Evolutionary conservation across 441 rosid genomes (phyloP), one percentile per base, ranked within the genome.

Genomic region (Manihot esculenta): DNA sequence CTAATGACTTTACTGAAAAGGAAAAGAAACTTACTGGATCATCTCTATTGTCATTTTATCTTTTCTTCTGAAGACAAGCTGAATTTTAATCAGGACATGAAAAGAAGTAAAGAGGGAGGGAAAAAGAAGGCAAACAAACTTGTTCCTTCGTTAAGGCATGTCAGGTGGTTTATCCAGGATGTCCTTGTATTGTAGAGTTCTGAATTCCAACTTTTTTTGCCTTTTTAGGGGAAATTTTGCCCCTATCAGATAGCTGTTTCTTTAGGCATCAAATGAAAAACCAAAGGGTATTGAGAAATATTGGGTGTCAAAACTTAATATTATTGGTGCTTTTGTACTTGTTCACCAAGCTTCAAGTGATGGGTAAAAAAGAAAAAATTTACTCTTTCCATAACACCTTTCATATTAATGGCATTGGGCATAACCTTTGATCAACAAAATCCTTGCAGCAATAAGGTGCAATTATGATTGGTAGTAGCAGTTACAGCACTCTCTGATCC

Each of bases 1-100:
- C 73, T 62, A 58, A 78, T 76, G 72, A 78, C 76, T 82, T 80
- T 59, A 47, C 82, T 80, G 80, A 35, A 66, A 76, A 82, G 69
- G 72, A 63, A 72, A 72, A 76, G 73, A 24, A 62, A 49, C 35
- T 14, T 50, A 33, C n/a, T 64, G 70, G 68, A 56, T 70, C 33
- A 30, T 70, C 69, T 50, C 62, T 58, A 33, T 72, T 44, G 27
- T 56, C 42, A 26, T 44, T 23, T 42, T 60, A 38, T 56, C 63
- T 47, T 56, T 27, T 26, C 56, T 55, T 62, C 45, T 62, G 3
- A 49, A 10, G 15, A 23, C 5, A 21, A 33, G 44, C 56, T 64
- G 56, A 62, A 70, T 73, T 71, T n/a, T n/a, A 20, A 63, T 49
- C 30, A 13, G 20, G 6, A 64, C 71, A 65, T 67, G 11, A 58